Evolutionary conservation across 805 yeast genomes (phyloP), one percentile per base, ranked within the genome.

Genomic region (Candida xyloterini): DNA sequence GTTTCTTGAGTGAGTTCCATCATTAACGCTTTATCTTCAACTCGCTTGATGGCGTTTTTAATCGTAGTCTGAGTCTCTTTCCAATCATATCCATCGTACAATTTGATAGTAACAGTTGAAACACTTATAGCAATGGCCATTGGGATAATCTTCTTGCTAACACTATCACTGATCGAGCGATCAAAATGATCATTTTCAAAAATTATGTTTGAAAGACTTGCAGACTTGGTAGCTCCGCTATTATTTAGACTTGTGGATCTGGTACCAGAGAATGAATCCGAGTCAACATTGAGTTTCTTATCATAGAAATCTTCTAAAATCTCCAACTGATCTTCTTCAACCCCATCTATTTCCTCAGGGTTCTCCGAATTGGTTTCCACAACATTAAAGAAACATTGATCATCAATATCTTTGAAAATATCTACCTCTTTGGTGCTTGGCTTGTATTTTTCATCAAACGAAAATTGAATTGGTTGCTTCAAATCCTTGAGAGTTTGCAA

Each of bases 1-100:
- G 16, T 14, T 9, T 22, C 23, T n/a, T 10, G 22, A 10, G 22
- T 14, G 11, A 26, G 8, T 27, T 43, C 48, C 18, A 25, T 22
- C 27, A 39, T 30, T 20, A 35, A 38, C 5, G 74, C 80, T 29
- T 66, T 69, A 6, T 60, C 66, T 48, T 82, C 88, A 7, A 87
- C 74, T 9, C 74, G 63, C 38, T 73, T 74, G 0, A 90, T 80
- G 0, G 86, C 84, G n/a, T 71, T 74, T 9, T 69, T 66, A 21
- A 93, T 81, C 0, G 80, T 69, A 16, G 68, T 69, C 42, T 95
- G 71, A 0, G 98, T 88, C 30, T 77, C 76, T 40, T 74, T 74
- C 95, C 97, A 89, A 52, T 93, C 98, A 56, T 81, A 93, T 0
- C 99, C 99, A 64, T 93, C 99, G 57, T 75, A 80, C 14, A 91